Base-by-base conservation (phyloP, 176 grass and related monocot species). In the Urochloa ruziziensis region DNA sequence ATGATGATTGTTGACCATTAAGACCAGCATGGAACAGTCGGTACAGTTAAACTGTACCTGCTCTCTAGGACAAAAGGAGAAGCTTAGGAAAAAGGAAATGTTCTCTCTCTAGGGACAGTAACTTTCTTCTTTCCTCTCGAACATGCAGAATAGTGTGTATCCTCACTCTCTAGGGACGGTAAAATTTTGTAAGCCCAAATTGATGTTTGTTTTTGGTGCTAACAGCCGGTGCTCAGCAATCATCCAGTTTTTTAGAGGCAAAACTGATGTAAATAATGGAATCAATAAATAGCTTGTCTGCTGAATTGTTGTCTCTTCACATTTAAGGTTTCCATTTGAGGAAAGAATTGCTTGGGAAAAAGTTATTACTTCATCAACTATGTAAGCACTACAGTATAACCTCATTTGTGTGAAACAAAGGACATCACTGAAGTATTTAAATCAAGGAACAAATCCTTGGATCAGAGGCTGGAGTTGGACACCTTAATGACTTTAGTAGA, bases 311-410 rank as follows among this genome's bases (percentile, higher is more conserved):
- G 64, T 52, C 82, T 88, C 83, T 94, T 91, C 65, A 97, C 83
- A 74, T 97, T 84, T 16, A 84, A 94, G 32, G 88, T 91, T n/a
- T n/a, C n/a, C n/a, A n/a, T 73, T 83, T 89, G 70, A 94, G 91
- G 81, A 97, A 97, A 80, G 86, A 84, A 90, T 88, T 65, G 94
- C 91, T 40, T 91, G n/a, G 79, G 66, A 94, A 86, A 96, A 96
- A 68, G 88, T 94, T 85, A 92, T 94, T 53, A 87, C 91, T 81
- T 90, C 89, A 82, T 95, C 90, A 78, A 87, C 88, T 13, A 67
- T 90, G 73, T 92, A 80, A 9, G 85, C 90, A 75, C 23, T 14
- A n/a, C n/a, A n/a, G 6, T n/a, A 34, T 73, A 53, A 27, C 43
- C 6, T 15, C 6, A 44, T 70, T 2, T 70, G 2, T 60, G 49